Evolutionary conservation across 768 basidiomycete genomes (phyloP).

Genomic region (Lactifluus pinguis): DNA sequence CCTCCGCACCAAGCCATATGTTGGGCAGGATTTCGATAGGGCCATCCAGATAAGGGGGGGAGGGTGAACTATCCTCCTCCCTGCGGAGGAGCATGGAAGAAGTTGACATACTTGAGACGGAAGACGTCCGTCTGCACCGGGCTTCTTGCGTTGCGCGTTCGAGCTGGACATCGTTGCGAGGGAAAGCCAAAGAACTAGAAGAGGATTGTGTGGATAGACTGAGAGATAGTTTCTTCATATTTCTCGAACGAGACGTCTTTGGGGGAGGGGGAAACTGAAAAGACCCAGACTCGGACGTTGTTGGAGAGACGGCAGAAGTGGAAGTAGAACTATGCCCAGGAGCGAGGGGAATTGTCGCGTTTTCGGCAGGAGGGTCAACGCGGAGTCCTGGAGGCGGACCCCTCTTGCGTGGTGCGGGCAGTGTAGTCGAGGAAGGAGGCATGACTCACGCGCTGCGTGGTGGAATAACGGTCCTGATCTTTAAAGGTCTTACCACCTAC

Average conservation of each 20-base stretch:
- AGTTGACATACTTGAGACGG: slow-evolving; percentile 61
- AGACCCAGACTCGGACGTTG: slow-evolving; percentile 44
- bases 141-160: slow-evolving; percentile 24
- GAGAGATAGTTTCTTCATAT: slow-evolving; percentile 72
- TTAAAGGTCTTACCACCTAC: background rate
- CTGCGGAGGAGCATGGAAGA: slow-evolving; percentile 53
- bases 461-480: slow-evolving; percentile 1
- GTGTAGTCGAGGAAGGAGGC: slow-evolving; percentile 22
- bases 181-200: slow-evolving; percentile 38
- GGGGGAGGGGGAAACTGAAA: slow-evolving; percentile 35
- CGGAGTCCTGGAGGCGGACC: slow-evolving; percentile 48
- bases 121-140: slow-evolving; percentile 55
- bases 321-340: slow-evolving; percentile 35
- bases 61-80: slow-evolving; percentile 46
- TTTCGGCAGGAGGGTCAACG: slow-evolving; percentile 45
- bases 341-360: slow-evolving; percentile 42
- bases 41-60: slow-evolving; percentile 68
- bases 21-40: slow-evolving; percentile 79
- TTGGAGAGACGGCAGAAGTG: slow-evolving; percentile 43
- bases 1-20: slow-evolving; percentile 86
- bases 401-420: slow-evolving; percentile 37
- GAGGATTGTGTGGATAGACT: slow-evolving; percentile 56
- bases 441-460: slow-evolving; percentile 28
- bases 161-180: slow-evolving; percentile 27
- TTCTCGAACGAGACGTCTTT: slow-evolving; percentile 39